phyloP scores from a whole-genome alignment of 2,329 filamentous ascomycete species.

The Botrytis medusae region DNA sequence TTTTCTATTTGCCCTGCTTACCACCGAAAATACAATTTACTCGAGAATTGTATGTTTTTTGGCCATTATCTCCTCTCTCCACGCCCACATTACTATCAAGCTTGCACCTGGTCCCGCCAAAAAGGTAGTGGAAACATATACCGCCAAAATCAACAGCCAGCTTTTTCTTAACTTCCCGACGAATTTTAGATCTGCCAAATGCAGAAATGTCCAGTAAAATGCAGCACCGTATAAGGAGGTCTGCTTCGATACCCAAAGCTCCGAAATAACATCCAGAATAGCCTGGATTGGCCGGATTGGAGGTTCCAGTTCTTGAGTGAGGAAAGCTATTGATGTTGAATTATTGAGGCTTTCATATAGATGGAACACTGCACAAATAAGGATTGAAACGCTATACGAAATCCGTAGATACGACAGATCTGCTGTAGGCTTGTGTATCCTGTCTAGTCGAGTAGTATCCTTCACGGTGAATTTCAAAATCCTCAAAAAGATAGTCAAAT shows the following conservation, averaged over 20 bases:
- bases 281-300: neutral
- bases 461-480: neutral
- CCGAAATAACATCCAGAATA: neutral
- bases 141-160: conserved; percentile 27
- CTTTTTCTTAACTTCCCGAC: conserved; percentile 35
- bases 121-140: conserved; percentile 27
- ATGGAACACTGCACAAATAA: neutral
- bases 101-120: conserved; percentile 39
- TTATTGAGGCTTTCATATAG: conserved; percentile 35
- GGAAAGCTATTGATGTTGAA: conserved; percentile 26
- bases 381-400: conserved; percentile 21
- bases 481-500: conserved; percentile 24
- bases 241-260: conserved; percentile 17
- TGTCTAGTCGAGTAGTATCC: conserved; percentile 7
- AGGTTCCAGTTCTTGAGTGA: neutral
- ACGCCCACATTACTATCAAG: conserved; percentile 38
- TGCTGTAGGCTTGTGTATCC: conserved; percentile 10
- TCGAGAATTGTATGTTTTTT: neutral
- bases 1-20: neutral
- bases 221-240: conserved; percentile 31
- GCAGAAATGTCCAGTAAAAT: conserved; percentile 39
- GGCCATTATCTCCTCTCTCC: conserved; percentile 42
- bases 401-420: conserved; percentile 27
- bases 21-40: neutral
- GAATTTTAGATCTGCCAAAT: conserved; percentile 40